Conservation (phyloP, 306 rosid species). For the Sophora flavescens region DNA sequence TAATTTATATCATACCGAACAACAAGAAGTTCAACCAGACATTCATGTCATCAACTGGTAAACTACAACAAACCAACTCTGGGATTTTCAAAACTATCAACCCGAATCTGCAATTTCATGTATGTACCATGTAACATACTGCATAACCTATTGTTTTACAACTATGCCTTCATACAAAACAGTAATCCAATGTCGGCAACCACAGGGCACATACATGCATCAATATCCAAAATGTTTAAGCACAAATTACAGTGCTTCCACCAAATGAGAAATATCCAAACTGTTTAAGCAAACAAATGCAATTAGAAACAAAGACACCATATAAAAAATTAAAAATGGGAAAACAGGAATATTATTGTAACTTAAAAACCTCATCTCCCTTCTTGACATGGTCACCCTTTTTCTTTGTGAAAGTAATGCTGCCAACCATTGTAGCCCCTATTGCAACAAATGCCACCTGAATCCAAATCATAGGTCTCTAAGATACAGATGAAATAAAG, state of each 20-base stretch:
- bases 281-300: slow-evolving; percentile 55
- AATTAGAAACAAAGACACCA: slow-evolving; percentile 43
- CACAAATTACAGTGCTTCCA: slow-evolving; percentile 96
- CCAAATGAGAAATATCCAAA: slow-evolving; percentile 98
- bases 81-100: too few relatives aligned
- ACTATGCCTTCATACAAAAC: too few relatives aligned
- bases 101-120: too few relatives aligned
- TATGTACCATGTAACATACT: too few relatives aligned
- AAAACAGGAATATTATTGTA: slow-evolving; percentile 30
- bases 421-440: slow-evolving; percentile 99
- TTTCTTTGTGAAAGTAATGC: slow-evolving; percentile 81
- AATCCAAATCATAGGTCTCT: slow-evolving; percentile 42
- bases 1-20: too few relatives aligned
- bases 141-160: too few relatives aligned
- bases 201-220: too few relatives aligned
- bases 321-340: not conserved
- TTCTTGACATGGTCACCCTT: slow-evolving; percentile 84
- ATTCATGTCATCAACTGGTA: too few relatives aligned
- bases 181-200: too few relatives aligned
- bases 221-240: too few relatives aligned
- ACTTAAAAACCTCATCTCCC: slow-evolving; percentile 87
- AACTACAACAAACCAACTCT: too few relatives aligned
- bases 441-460: slow-evolving; percentile 96
- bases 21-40: too few relatives aligned
- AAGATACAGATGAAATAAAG: not conserved